Percentiles rank a stretch among this genome's conserved stretches.
phyloP scores from a whole-genome alignment of 2,329 filamentous ascomycete genomes.

The Aspergillus ruber region DNA sequence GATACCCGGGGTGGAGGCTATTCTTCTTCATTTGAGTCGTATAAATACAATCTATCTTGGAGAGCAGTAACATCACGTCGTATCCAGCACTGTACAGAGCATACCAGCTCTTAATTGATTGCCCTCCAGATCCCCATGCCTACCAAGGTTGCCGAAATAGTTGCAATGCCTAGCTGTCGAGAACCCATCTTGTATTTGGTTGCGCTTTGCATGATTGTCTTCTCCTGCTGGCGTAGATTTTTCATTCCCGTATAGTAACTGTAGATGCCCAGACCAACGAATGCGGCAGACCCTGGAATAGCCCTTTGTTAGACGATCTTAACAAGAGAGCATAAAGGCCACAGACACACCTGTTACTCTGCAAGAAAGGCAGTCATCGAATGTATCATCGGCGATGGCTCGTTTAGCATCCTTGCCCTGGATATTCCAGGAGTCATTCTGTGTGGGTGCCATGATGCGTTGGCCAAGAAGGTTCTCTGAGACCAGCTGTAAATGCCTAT shows the following conservation, averaged over 20 bases:
- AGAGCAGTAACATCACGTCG: not conserved
- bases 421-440: conserved; percentile 47
- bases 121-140: conserved; percentile 66
- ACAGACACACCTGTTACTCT: conserved; percentile 58
- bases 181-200: conserved; percentile 68
- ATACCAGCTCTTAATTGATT: conserved; percentile 41
- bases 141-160: conserved; percentile 60
- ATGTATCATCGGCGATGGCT: conserved; percentile 38
- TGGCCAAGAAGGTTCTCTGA: too few relatives aligned
- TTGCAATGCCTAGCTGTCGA: conserved; percentile 59
- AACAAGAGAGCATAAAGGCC: not conserved
- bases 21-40: conserved; percentile 12
- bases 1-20: conserved; percentile 31
- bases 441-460: conserved; percentile 19
- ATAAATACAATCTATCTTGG: conserved; percentile 4
- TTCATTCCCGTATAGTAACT: conserved; percentile 69
- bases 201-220: conserved; percentile 58
- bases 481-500: too few relatives aligned
- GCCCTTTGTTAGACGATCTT: not conserved
- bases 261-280: conserved; percentile 68
- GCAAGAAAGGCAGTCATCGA: conserved; percentile 64
- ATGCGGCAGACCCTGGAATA: conserved; percentile 62
- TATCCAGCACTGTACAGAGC: not conserved
- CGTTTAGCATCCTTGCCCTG: conserved; percentile 56
- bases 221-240: conserved; percentile 61